A percentile compares a stretch with the other conserved stretches of the same genome.
phyloP scores from a whole-genome alignment of 202 grass and related monocot species.

The Bolboschoenoplectus hybrid region DNA sequence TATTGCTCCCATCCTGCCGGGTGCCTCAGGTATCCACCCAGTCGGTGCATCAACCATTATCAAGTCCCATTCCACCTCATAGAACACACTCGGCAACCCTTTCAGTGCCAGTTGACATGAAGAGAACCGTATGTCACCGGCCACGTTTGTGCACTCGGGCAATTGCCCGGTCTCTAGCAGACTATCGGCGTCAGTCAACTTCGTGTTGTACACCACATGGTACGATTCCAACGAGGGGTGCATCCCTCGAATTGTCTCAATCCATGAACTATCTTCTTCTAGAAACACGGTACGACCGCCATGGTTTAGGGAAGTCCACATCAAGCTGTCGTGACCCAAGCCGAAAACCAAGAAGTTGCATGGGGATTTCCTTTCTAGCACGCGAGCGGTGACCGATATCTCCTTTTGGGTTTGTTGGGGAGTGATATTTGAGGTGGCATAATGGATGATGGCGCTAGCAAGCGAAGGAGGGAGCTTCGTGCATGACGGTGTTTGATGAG shows the following conservation, averaged over 20 bases:
- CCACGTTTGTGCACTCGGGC: conserved; percentile 42
- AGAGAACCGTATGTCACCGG: conserved; percentile 17
- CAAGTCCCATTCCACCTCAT: conserved; percentile 86
- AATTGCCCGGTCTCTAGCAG: conserved; percentile 47
- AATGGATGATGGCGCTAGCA: conserved; percentile 53
- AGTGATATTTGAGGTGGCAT: conserved; percentile 57
- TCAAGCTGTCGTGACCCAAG: conserved; percentile 52
- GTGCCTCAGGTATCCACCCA: conserved; percentile 63
- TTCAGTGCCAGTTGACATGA: conserved; percentile 62
- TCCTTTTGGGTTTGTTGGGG: conserved; percentile 52
- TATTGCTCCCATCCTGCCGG: conserved; percentile 75
- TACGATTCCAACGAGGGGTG: conserved; percentile 51
- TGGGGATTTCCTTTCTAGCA: conserved; percentile 53
- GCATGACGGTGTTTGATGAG: conserved; percentile 30
- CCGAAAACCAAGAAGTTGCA: conserved; percentile 88
- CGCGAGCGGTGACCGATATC: conserved; percentile 48
- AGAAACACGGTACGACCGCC: conserved; percentile 86
- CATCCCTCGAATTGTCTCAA: conserved; percentile 31
- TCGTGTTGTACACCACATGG: conserved; percentile 50
- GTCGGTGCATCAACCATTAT: conserved; percentile 74
- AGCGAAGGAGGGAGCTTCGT: conserved; percentile 46
- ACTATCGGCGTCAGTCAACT: conserved; percentile 50
- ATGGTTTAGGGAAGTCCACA: conserved; percentile 87
- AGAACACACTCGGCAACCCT: conserved; percentile 57
- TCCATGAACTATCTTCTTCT: conserved; percentile 56